Evolutionary conservation across 2,329 filamentous ascomycete species (phyloP).

Genomic region (Arthrinium phaeospermum): DNA sequence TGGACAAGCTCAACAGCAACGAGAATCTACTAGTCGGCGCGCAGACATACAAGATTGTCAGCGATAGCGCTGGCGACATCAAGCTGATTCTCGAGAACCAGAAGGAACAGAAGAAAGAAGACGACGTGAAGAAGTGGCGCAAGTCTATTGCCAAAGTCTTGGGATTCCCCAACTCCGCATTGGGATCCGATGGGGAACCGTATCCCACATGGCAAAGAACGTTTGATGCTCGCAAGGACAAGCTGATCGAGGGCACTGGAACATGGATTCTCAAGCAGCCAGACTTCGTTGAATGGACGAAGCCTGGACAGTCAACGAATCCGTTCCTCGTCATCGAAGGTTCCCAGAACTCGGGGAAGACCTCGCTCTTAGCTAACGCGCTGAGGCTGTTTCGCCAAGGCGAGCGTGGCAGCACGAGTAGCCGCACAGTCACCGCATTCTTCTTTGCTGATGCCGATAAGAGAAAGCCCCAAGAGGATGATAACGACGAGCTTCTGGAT

Average conservation of each 20-base stretch:
- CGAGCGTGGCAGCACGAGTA: constrained; percentile 30
- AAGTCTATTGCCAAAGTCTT: constrained; percentile 35
- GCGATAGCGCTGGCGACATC: constrained; percentile 38
- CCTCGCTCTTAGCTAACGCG: constrained; percentile 40
- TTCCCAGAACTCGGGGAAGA: constrained; percentile 39
- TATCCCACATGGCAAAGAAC: constrained; percentile 37
- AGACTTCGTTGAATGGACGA: constrained; percentile 33
- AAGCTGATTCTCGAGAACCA: constrained; percentile 37
- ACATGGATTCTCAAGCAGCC: constrained; percentile 34
- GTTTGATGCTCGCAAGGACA: constrained; percentile 37
- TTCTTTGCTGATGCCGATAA: constrained; percentile 39
- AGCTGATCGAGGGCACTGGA: constrained; percentile 37
- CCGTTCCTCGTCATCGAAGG: constrained; percentile 37
- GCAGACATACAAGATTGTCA: constrained; percentile 41
- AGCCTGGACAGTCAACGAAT: constrained; percentile 28
- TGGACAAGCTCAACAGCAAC: constrained; percentile 41
- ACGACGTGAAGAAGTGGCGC: constrained; percentile 40
- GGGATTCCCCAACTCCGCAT: constrained; percentile 34
- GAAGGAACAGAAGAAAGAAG: constrained; percentile 38
- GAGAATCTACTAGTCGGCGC: constrained; percentile 40
- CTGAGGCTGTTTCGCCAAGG: constrained; percentile 35
- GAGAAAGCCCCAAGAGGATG: constrained; percentile 37
- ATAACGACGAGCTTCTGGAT: constrained; percentile 30
- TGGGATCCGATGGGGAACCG: constrained; percentile 38
- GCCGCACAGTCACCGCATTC: constrained; percentile 35